Percentiles rank a stretch among this genome's conserved stretches.
phyloP scores from a whole-genome alignment of 2,329 filamentous ascomycete genomes.

The Fusarium subglutinans region DNA sequence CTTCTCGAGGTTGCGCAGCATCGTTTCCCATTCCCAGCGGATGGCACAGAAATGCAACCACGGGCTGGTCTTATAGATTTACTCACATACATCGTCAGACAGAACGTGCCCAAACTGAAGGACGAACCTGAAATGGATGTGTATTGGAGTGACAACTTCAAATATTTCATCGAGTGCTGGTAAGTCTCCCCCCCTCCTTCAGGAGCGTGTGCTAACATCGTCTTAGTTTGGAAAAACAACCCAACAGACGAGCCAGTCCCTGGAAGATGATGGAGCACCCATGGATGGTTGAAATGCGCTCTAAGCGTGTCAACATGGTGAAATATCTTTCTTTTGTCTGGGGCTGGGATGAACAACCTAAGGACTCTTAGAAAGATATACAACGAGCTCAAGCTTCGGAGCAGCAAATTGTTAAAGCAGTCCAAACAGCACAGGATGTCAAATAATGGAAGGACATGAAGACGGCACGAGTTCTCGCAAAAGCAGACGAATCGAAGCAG shows the following conservation, averaged over 20 bases:
- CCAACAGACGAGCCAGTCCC: conserved; percentile 84
- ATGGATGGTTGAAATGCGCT: conserved; percentile 97
- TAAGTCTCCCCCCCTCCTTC: conserved; percentile 60
- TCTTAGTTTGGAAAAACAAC: conserved; percentile 89
- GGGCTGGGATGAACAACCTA: conserved; percentile 78
- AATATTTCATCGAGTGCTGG: conserved; percentile 99
- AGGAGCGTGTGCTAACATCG: conserved; percentile 35
- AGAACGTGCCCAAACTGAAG: conserved; percentile 93
- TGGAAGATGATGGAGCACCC: conserved; percentile 99
- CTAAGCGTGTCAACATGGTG: conserved; percentile 97
- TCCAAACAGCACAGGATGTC: background rate
- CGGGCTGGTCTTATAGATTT: conserved; percentile 93
- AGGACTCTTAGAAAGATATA: conserved; percentile 34
- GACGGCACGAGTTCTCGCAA: background rate
- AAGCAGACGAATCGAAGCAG: background rate
- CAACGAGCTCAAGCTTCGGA: conserved; percentile 17
- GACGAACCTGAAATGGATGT: conserved; percentile 92
- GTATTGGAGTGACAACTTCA: conserved; percentile 96
- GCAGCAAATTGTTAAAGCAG: conserved; percentile 14
- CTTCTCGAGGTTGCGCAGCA: conserved; percentile 99
- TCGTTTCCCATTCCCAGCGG: conserved; percentile 96
- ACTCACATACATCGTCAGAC: conserved; percentile 95
- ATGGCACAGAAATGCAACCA: conserved; percentile 95
- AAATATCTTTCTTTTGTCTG: conserved; percentile 94
- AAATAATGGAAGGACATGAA: background rate